Conservation (phyloP, 768 basidiomycete genomes). For the Mycena haematopus region DNA sequence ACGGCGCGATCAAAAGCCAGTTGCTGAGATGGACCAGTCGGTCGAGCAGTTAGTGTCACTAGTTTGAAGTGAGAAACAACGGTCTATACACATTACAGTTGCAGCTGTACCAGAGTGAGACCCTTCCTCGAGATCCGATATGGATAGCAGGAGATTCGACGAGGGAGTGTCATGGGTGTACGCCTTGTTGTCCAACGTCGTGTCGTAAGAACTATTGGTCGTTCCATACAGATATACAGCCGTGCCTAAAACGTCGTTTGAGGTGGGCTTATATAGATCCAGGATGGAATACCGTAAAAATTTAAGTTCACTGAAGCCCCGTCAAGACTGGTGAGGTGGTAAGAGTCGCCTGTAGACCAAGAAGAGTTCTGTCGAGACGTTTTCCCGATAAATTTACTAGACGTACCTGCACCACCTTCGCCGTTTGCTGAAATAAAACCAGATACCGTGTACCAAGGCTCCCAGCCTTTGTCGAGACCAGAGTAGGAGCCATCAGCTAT, state of each 20-base stretch:
- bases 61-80: background rate
- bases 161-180: background rate
- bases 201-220: constrained; percentile 18
- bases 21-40: constrained; percentile 9
- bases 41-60: constrained; percentile 16
- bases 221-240: constrained; percentile 16
- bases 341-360: constrained; percentile 8
- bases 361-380: background rate
- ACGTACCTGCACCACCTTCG: constrained; percentile 1
- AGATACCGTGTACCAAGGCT: constrained; percentile 16
- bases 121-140: constrained; percentile 7
- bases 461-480: constrained; percentile 22
- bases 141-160: constrained; percentile 4
- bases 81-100: background rate
- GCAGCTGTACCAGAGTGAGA: constrained; percentile 13
- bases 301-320: constrained; percentile 18
- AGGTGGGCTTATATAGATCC: background rate
- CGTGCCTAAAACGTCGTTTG: constrained; percentile 2
- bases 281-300: constrained; percentile 9
- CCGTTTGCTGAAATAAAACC: constrained; percentile 11
- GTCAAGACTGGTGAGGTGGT: constrained; percentile 12
- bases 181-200: background rate
- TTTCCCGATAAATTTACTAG: background rate
- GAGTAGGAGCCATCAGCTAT: constrained; percentile 22
- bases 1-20: constrained; percentile 25